Evolutionary conservation across 257 asterid genomes (phyloP), one percentile per base, ranked within the genome.

Genomic region (Rauvolfia tetraphylla): DNA sequence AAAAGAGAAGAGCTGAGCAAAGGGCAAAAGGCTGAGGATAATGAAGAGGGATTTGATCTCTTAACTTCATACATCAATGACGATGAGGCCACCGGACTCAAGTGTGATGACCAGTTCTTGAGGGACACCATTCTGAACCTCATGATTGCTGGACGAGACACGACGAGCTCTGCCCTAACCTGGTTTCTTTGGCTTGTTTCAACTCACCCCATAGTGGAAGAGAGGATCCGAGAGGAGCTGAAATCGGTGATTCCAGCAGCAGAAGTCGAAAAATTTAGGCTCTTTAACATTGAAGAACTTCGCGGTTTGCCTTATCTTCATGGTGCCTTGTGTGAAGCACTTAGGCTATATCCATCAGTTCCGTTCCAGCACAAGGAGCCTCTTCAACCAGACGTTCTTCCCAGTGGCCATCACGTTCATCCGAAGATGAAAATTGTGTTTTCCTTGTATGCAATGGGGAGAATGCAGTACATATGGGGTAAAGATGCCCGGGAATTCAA

Each of bases 291-390:
- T 0, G 85, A 85, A 7, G 88, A 85, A 23, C 59, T 81, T 12
- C 81, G 65, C 13, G 80, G 80, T 11, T 68, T 86, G 7, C 86
- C 79, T 36, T 87, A 87, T 75, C 51, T 89, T 13, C 95, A 89
- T 54, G 95, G 80, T 7, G 88, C 95, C 15, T 31, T 89, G 7
- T 80, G 88, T 70, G 95, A 89, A 73, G 74, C 90, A 0, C 20
- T 89, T 14, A 82, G 95, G 58, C 69, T 88, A 23, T 89, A 89
- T 58, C 95, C 92, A 25, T 89, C 95, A 0, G 92, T 89, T 48
- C 89, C 92, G 0, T 88, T 89, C 75, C 89, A 89, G 29, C 95
- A 89, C 75, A 89, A 89, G 85, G 86, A 73, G 70, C 92, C 92
- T 0, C 42, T 71, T 22, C 41, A 78, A 62, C 74, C 77, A 0